Conservation (phyloP, 2,329 filamentous ascomycete species). For the Periconia sp. region DNA sequence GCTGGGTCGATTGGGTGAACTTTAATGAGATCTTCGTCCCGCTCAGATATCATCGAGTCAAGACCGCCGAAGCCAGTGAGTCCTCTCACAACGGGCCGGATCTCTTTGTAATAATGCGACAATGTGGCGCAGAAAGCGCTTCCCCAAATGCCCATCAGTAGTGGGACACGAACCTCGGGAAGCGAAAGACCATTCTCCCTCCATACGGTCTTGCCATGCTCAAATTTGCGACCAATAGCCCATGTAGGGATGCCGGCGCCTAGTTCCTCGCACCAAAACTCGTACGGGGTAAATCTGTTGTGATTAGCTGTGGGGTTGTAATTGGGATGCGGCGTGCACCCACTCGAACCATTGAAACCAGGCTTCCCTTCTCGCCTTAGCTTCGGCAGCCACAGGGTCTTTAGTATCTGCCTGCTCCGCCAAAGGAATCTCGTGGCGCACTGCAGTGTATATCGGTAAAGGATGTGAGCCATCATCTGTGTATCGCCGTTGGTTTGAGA, state of each 20-base stretch:
- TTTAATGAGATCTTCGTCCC: constrained; percentile 83
- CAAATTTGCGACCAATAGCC: constrained; percentile 85
- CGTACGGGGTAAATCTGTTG: constrained; percentile 73
- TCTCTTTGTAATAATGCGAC: constrained; percentile 93
- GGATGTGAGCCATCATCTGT: constrained; percentile 81
- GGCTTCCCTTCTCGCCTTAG: constrained; percentile 65
- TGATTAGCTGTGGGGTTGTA: constrained; percentile 8
- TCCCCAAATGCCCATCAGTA: constrained; percentile 93
- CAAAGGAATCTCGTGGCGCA: constrained; percentile 90
- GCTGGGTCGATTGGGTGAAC: constrained; percentile 95
- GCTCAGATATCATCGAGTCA: constrained; percentile 81
- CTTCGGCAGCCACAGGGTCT: constrained; percentile 46
- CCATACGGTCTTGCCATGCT: constrained; percentile 70
- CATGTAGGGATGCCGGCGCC: constrained; percentile 92
- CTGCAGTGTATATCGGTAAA: constrained; percentile 92
- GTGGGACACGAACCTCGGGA: constrained; percentile 82
- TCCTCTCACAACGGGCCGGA: constrained; percentile 79
- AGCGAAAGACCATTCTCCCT: constrained; percentile 71
- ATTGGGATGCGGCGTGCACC: constrained; percentile 4
- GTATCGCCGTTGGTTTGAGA: constrained; percentile 83
- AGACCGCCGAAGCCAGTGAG: constrained; percentile 77
- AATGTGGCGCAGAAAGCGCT: constrained; percentile 95
- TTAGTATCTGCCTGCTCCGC: constrained; percentile 53
- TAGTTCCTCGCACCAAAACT: constrained; percentile 94
- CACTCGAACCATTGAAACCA: constrained; percentile 99